Base-by-base conservation (phyloP, 768 basidiomycete genomes). In the Suillus subaureus region DNA sequence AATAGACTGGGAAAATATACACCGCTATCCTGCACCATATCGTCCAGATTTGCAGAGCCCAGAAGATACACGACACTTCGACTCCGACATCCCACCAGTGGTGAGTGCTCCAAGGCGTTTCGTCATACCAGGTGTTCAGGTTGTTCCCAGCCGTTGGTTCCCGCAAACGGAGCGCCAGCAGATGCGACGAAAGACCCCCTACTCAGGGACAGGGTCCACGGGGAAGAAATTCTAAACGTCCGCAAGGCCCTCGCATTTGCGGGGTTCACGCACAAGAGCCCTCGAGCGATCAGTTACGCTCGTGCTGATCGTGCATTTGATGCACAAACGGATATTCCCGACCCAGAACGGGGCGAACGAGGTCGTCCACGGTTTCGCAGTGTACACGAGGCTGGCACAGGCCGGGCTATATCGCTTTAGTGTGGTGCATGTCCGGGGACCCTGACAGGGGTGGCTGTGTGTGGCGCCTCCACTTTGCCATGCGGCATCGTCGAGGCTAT, bases 51-150 rank as follows among this genome's bases (percentile, higher is more conserved):
- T 99, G 65, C 80, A 75, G 37, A 82, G 87, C 68, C 90, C 92
- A 33, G 93, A 91, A 71, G 96, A 99, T 76, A 98, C 97, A 18
- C 85, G 88, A 67, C 96, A 99, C 78, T 98, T 99, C 69, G 96
- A 99, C 77, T 88, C 91, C 62, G 94, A 97, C 77, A 98, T 97
- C 72, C 93, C 93, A 26, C 81, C 91, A 43, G 93, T 96, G 88
- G 95, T 94, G 79, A 73, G 82, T 63, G 15, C 70, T 66, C 61
- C 31, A n/a, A 11, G n/a, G 28, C 76, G 78, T 71, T 76, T 74
- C 74, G 67, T 68, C 68, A 43, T 64, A 47, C 65, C 64, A 67
- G 68, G 60, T 68, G 63, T 68, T 68, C 66, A 69, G 51, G 68
- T 69, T 70, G 69, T 68, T 39, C 70, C 71, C 70, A 97, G 91